Conservation (phyloP, 345 rosid species). For the Salix viminalis region DNA sequence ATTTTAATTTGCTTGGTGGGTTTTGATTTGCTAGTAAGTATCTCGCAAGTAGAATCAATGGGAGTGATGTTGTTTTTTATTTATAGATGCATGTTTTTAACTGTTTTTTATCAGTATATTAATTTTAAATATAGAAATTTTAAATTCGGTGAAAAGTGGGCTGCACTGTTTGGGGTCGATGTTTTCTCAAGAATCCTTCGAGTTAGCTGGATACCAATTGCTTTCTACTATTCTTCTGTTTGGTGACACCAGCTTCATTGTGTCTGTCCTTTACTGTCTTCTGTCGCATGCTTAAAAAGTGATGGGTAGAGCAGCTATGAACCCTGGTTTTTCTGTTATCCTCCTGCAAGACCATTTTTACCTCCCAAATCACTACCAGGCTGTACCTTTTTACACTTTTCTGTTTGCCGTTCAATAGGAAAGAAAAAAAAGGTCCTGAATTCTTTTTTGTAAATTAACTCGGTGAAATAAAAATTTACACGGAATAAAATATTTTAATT, state of each 20-base stretch:
- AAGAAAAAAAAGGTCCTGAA: too few species aligned
- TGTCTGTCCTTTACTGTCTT: not conserved
- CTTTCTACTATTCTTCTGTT: not conserved
- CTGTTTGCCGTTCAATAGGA: not conserved
- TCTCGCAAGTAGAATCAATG: not conserved
- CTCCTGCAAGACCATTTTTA: not conserved
- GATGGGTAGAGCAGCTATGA: not conserved
- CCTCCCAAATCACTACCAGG: too few species aligned
- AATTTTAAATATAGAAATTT: too few species aligned
- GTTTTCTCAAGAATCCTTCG: not conserved
- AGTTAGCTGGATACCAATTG: conserved; percentile 17
- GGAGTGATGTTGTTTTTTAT: too few species aligned
- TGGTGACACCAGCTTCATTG: not conserved
- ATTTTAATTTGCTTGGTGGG: not conserved
- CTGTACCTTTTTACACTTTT: not conserved
- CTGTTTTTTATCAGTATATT: too few species aligned
- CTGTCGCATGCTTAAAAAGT: not conserved
- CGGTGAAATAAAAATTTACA: too few species aligned
- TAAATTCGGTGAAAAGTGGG: too few species aligned
- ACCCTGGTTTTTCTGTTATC: not conserved
- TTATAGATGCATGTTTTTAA: too few species aligned
- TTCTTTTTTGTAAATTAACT: too few species aligned
- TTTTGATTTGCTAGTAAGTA: not conserved
- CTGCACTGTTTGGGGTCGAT: not conserved
- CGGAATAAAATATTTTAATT: too few species aligned